Base-by-base conservation (phyloP, 306 rosid species). In the Rosa multiflora region DNA sequence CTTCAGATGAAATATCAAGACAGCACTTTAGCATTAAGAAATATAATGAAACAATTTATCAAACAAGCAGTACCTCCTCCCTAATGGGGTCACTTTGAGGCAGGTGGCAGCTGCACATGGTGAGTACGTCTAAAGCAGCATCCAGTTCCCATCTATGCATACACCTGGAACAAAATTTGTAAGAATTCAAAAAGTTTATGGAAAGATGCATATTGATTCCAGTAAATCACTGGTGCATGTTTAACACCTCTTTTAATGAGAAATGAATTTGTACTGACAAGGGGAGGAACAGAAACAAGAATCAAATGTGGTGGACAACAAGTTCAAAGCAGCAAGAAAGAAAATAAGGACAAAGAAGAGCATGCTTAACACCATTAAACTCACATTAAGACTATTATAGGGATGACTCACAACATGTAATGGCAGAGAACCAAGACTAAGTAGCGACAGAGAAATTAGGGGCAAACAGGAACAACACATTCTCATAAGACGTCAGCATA, bases 81-180 rank as follows among this genome's bases (percentile, higher is more conserved):
- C 89, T 89, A 58, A 85, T 78, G 37, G 85, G 80, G 84, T 91
- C 91, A 74, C 77, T 82, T 75, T 85, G 89, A 73, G 92, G 87
- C 42, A 94, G 90, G 89, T 94, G 99, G 90, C 99, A 94, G 86
- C 91, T 82, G 88, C 99, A 94, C 99, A 94, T 92, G 59, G 97
- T 94, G 71, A 94, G 97, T 83, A 91, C 99, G 79, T 94, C 97
- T 88, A 94, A 85, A 76, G 99, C 97, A 85, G 97, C 95, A 84
- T 88, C 90, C 79, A 94, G 87, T 70, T 94, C 97, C 99, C 99
- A 94, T 70, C 89, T 72, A 83, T 89, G 91, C 91, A 92, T 81
- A 83, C 88, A 91, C 88, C 99, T 94, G 85, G 67, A 83, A 62
- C 58, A 81, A 81, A 74, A 46, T 76, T 80, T 75, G 48, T 49